Percentiles rank a stretch among this genome's conserved stretches.
phyloP scores from a whole-genome alignment of 2,329 filamentous ascomycete species.

The Botrytis squamosa region DNA sequence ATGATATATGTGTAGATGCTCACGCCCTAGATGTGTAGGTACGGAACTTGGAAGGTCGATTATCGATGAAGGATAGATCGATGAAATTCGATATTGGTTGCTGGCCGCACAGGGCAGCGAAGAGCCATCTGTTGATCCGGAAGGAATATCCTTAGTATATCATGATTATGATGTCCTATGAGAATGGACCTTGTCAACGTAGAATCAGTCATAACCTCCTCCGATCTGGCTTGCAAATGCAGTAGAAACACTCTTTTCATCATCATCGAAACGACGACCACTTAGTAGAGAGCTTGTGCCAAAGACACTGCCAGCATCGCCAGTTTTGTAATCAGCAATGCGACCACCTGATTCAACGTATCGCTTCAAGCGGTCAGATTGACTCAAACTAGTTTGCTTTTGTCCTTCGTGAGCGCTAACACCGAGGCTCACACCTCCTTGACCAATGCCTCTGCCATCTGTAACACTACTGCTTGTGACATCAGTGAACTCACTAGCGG shows the following conservation, averaged over 20 bases:
- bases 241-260: slow-evolving; percentile 93
- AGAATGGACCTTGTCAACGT: slow-evolving; percentile 14
- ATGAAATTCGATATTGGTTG: slow-evolving; percentile 23
- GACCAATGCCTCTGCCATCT: slow-evolving; percentile 70
- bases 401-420: slow-evolving; percentile 73
- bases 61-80: slow-evolving; percentile 21
- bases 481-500: slow-evolving; percentile 87
- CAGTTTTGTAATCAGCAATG: slow-evolving; percentile 52
- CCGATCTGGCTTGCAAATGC: slow-evolving; percentile 95
- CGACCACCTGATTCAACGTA: slow-evolving; percentile 87
- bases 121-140: slow-evolving; percentile 22
- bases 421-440: slow-evolving; percentile 83
- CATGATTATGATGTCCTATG: slow-evolving; percentile 15
- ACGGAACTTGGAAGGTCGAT: slow-evolving; percentile 10
- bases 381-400: slow-evolving; percentile 72
- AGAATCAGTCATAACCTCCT: slow-evolving; percentile 42
- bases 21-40: slow-evolving; percentile 1
- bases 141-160: slow-evolving; percentile 16
- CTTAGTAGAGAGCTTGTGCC: slow-evolving; percentile 54
- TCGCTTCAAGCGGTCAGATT: slow-evolving; percentile 88
- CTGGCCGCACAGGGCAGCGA: slow-evolving; percentile 17
- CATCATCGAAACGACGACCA: slow-evolving; percentile 67
- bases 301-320: slow-evolving; percentile 64
- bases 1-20: slow-evolving; percentile 12
- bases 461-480: slow-evolving; percentile 70